Base-by-base conservation (phyloP, 805 yeast genomes). In the Candida verbasci region DNA sequence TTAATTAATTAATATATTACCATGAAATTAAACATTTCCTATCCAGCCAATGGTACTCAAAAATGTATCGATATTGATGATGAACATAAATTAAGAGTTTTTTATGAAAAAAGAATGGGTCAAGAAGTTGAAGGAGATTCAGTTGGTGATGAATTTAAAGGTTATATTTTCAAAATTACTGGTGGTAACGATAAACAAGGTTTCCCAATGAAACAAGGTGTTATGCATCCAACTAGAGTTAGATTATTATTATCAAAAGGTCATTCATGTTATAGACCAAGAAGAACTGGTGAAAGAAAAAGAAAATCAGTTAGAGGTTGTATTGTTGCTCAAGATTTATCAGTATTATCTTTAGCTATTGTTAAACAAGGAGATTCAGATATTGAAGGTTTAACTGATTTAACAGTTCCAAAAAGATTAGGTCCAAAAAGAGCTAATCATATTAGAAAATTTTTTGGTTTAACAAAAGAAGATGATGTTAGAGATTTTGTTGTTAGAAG, bases 191-290 rank as follows among this genome's bases (percentile, higher is more conserved):
- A 93, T 80, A 93, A 93, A 79, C 98, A 93, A 80, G 98, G 98
- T 79, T 93, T 93, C 96, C 97, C 98, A 77, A 93, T 94, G 98
- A 93, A 89, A 77, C 98, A 94, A 78, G 98, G 98, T 84, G 98
- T 93, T 54, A 78, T 93, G 82, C 93, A 87, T 80, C 97, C 98
- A 76, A 88, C 94, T 82, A 94, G 98, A 83, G 97, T 93, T 61
- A 88, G 86, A 72, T 82, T 93, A 62, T 81, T 93, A 68, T 79
- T 93, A 68, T 72, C 95, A 58, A 82, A 87, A 76, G 96, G 91
- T 65, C 83, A 77, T 78, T 86, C 97, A 60, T 91, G 97, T 81
- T 93, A 93, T 95, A 91, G 98, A 82, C 94, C 96, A 73, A 93
- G 98, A 82, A 87, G 97, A 78, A 66, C 72, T 54, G 98, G 98